Percentiles rank a stretch among this genome's conserved stretches.
Evolutionary conservation across 306 rosid species (phyloP).

Genomic region (Rosa rugosa): DNA sequence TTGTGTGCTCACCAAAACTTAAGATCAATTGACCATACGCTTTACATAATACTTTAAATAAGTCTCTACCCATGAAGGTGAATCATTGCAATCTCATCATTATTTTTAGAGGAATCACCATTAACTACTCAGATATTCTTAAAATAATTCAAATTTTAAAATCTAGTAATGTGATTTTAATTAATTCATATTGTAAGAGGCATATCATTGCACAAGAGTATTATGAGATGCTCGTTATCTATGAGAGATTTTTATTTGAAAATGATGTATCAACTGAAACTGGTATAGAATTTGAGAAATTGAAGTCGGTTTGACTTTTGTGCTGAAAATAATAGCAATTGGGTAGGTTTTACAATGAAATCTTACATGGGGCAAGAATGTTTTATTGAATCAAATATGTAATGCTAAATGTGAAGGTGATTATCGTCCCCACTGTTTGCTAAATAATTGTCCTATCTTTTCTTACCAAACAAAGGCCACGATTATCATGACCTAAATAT

Average conservation of each 20-base stretch:
- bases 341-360: background rate
- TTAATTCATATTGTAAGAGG: too few species aligned
- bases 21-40: background rate
- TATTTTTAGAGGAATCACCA: background rate
- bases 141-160: too few species aligned
- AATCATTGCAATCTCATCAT: background rate
- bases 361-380: background rate
- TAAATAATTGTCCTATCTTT: conserved; percentile 22
- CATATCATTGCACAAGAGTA: too few species aligned
- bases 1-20: background rate
- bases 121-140: background rate
- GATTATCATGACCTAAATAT: background rate
- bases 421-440: background rate
- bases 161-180: too few species aligned
- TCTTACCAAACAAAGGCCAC: conserved; percentile 32
- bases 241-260: background rate
- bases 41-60: background rate
- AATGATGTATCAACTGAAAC: background rate
- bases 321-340: background rate
- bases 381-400: background rate
- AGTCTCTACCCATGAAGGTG: background rate
- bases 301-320: conserved; percentile 1
- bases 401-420: conserved; percentile 1
- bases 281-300: background rate
- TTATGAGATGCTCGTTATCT: too few species aligned